Evolutionary conservation across 164 flowering plant genomes (phyloP), one percentile per base, ranked within the genome.

Genomic region (Tetracentron sinense): DNA sequence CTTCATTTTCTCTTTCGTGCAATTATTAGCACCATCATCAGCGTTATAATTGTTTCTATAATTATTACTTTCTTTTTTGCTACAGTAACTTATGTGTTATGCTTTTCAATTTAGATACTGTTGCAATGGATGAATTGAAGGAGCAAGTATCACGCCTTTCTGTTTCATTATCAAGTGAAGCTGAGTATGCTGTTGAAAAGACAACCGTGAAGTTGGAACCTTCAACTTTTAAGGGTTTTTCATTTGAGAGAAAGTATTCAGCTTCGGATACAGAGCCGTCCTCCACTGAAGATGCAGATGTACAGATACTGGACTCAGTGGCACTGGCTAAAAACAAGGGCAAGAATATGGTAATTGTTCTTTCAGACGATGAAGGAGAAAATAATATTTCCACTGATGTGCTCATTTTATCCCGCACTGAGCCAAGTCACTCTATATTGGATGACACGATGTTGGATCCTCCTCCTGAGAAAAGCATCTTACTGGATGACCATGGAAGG

Each of bases 281-380:
- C 16, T 17, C 65, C n/a, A 27, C 23, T 21, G 75, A 75, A 50
- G 77, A 68, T 51, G 51, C 29, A 47, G 81, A 75, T 68, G 61
- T 70, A 38, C 70, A 69, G 54, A 60, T 72, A 27, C n/a, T 69
- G 48, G 82, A 75, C 23, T 63, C 74, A 22, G 54, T 53, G 59
- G 35, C 60, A 12, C 30, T 42, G 17, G 56, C 60, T 11, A 11
- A 54, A 21, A 62, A 38, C 17, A 57, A 21, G 51, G 58, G 65
- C 26, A 55, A 15, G 55, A 58, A 65, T 21, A 50, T 57, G 63
- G 29, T 78, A n/a, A 72, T 87, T 72, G 66, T 82, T 72, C 78
- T 90, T 70, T 87, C 94, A 4, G 96, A 90, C 77, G 96, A 88
- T 67, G 97, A 90, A 63, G 56, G 48, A 16, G 90, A 87, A 55